Base-by-base conservation (phyloP, 75 land plant species). In the Pseudotsuga menziesii region DNA sequence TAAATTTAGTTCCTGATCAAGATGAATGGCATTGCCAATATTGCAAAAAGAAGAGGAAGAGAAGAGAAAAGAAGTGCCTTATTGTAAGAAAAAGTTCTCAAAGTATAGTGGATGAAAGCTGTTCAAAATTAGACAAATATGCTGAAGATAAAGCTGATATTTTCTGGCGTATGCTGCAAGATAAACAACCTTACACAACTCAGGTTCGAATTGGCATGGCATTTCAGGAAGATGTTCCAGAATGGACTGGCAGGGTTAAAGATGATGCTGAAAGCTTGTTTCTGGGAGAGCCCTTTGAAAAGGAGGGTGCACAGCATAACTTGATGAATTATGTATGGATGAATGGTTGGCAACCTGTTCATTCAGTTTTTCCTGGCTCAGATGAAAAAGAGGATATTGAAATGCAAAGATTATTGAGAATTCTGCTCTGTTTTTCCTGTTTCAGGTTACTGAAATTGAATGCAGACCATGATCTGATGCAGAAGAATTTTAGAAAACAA, bases 151-250 rank as follows among this genome's bases (percentile, higher is more conserved):
- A 19, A 36, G 48, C 1, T 29, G 44, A 54, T 61, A 26, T 48
- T 20, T 74, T 86, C 75, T 75, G 70, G 27, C 54, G 13, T n/a
- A 86, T 86, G 91, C 48, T 86, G 75, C 76, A 25, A 57, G 84
- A 83, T 29, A 79, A 61, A 41, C 75, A 79, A 58, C 86, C 86
- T 41, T 82, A 86, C 77, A 79, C 72, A 71, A 74, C 84, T 20
- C 76, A 81, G 11, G 91, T 88, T 75, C 83, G 89, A 57, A 75
- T 92, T 77, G 93, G 91, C 23, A 75, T 79, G 57, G 82, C 77
- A 48, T 90, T 84, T 79, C 95, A 92, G 82, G 95, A 86, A 67
- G 87, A 82, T 73, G 88, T 92, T 80, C 88, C 87, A 32, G 80
- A 76, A 7, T 92, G 95, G 91, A 77, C 79, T 58, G 89, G 89